These are phyloP conservation scores for Didymella arachidicola DNA, from an alignment of 2,329 filamentous ascomycete genomes.

Conservation along the genomic window DNA sequence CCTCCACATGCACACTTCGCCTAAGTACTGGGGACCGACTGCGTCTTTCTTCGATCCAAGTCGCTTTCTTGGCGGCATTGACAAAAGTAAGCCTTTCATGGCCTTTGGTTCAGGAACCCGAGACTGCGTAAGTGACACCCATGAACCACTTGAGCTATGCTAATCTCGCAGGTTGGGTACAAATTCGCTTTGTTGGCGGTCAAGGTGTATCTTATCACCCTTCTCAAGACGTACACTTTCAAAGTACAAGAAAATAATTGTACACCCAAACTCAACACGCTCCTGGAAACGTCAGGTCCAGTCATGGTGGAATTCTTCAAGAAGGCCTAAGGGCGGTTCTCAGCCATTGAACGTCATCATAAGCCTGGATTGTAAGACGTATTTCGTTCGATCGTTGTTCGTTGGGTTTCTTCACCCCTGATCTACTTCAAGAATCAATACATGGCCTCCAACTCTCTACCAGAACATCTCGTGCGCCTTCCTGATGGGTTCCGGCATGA, in stretches of 20 bases:
- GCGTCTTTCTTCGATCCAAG: constrained; percentile 1
- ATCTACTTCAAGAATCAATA: neutral
- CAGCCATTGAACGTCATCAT: too few relatives aligned
- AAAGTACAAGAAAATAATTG: constrained; percentile 3
- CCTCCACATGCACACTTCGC: constrained; percentile 13
- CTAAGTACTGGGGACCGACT: constrained; percentile 3
- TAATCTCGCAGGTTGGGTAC: constrained; percentile 8
- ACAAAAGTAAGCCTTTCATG: constrained; percentile 7
- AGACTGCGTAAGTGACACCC: neutral
- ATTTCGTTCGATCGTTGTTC: too few relatives aligned
- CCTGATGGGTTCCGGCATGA: neutral
- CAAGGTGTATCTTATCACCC: constrained; percentile 9
- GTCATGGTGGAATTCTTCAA: constrained; percentile 3
- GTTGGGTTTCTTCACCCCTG: too few relatives aligned
- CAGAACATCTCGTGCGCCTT: neutral
- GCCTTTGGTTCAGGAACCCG: constrained; percentile 5
- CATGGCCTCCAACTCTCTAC: neutral
- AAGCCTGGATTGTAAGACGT: too few relatives aligned
- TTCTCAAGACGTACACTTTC: constrained; percentile 7
- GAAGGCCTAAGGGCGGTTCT: neutral
- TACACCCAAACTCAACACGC: constrained; percentile 2
- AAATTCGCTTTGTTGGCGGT: constrained; percentile 9
- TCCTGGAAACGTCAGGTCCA: constrained; percentile 11
- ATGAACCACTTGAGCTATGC: neutral
- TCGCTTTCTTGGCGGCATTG: neutral